Conservation (phyloP, 2,329 filamentous ascomycete species). For the Ceratocystis papillata region DNA sequence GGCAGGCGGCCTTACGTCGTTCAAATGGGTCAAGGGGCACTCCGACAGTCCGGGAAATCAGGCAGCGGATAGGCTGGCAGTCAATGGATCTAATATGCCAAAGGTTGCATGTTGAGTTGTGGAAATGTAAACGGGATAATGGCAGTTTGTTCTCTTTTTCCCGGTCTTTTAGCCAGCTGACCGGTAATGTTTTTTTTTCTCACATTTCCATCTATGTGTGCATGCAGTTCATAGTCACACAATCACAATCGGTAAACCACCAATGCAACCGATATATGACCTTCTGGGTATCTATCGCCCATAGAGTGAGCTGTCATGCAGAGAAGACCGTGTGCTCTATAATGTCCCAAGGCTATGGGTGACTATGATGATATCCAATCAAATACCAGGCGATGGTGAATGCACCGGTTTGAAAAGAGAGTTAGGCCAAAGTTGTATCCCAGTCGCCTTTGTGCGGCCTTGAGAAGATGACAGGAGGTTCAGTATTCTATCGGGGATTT, state of each 20-base stretch:
- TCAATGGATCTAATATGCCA: conserved; percentile 35
- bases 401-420: too few species aligned
- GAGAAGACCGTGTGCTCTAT: too few species aligned
- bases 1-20: conserved; percentile 52
- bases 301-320: too few species aligned
- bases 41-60: conserved; percentile 60
- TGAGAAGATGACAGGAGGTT: background rate
- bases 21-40: conserved; percentile 89
- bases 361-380: too few species aligned
- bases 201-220: background rate
- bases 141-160: background rate
- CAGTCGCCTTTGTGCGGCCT: background rate
- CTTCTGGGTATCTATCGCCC: too few species aligned
- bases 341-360: too few species aligned
- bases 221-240: too few species aligned
- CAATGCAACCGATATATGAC: too few species aligned
- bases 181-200: background rate
- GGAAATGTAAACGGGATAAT: background rate
- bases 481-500: too few species aligned
- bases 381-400: too few species aligned
- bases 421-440: background rate
- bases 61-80: conserved; percentile 68
- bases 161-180: background rate
- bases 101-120: conserved; percentile 6
- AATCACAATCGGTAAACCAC: too few species aligned